phyloP scores from a whole-genome alignment of 495 filamentous ascomycete genomes.

The Penicillium taxi region DNA sequence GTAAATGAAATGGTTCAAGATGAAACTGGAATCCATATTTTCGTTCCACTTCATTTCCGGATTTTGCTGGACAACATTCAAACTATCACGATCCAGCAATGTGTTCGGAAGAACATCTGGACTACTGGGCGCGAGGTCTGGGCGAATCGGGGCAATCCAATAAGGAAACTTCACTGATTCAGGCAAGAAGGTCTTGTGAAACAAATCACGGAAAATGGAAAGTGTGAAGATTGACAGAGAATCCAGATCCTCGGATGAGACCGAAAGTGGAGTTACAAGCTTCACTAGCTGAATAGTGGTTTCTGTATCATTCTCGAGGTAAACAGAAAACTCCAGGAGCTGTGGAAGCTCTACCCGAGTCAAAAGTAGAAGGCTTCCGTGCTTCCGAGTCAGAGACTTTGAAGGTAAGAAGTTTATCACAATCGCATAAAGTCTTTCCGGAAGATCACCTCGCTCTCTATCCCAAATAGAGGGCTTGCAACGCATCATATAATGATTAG shows the following conservation, averaged over 20 bases:
- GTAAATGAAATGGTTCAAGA: constrained; percentile 58
- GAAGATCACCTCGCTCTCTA: constrained; percentile 40
- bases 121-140: not conserved
- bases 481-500: constrained; percentile 64
- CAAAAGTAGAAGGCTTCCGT: constrained; percentile 61
- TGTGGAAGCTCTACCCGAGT: constrained; percentile 57
- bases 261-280: constrained; percentile 31
- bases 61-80: constrained; percentile 46
- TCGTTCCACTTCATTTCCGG: constrained; percentile 48
- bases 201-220: constrained; percentile 73
- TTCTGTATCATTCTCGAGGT: constrained; percentile 51
- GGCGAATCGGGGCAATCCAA: constrained; percentile 60
- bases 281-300: constrained; percentile 47
- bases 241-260: constrained; percentile 35
- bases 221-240: constrained; percentile 62
- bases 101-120: constrained; percentile 5
- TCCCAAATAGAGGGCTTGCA: constrained; percentile 75
- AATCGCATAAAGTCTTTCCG: constrained; percentile 53
- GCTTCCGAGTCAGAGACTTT: constrained; percentile 49
- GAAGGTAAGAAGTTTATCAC: constrained; percentile 54
- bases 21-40: constrained; percentile 45
- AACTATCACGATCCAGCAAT: constrained; percentile 59
- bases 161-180: constrained; percentile 64
- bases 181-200: constrained; percentile 72
- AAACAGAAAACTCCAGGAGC: constrained; percentile 63